Percentiles rank a stretch among this genome's conserved stretches.
These are phyloP conservation scores for Metrosideros polymorpha DNA, from an alignment of 441 rosid species.

Conservation along the genomic window DNA sequence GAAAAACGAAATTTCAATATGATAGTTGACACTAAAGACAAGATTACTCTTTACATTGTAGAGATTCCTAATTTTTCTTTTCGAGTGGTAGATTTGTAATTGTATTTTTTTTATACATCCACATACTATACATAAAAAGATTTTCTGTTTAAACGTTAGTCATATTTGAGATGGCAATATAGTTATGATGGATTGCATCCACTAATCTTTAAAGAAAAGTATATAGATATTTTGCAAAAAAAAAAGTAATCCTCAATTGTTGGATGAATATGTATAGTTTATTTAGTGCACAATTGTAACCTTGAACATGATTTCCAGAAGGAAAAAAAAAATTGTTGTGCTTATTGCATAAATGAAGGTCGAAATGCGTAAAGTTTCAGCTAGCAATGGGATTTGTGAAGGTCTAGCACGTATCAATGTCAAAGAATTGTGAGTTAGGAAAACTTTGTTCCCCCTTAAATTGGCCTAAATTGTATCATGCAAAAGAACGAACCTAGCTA, in stretches of 20 bases:
- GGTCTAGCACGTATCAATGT: not conserved
- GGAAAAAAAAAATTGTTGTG: not conserved
- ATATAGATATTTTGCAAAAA: not conserved
- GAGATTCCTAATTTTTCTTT: not conserved
- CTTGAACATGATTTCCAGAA: not conserved
- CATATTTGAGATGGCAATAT: not conserved
- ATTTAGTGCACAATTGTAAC: not conserved
- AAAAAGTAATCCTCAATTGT: not conserved
- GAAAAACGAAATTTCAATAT: not conserved
- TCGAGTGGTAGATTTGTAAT: not conserved
- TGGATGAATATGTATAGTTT: not conserved
- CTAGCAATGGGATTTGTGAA: not conserved
- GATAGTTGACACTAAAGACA: accelerated
- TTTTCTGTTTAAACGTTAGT: not conserved
- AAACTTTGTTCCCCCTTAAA: not conserved
- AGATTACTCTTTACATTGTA: not conserved
- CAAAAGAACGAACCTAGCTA: not conserved
- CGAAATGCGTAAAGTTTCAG: not conserved
- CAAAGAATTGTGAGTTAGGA: not conserved
- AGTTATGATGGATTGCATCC: not conserved
- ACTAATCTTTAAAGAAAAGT: not conserved
- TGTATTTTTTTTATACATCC: not conserved
- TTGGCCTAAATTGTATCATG: not conserved
- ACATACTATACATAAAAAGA: not conserved
- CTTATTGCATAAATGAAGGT: not conserved